Base-by-base conservation (phyloP, 176 grass and related monocot species). In the Phyllostachys edulis region DNA sequence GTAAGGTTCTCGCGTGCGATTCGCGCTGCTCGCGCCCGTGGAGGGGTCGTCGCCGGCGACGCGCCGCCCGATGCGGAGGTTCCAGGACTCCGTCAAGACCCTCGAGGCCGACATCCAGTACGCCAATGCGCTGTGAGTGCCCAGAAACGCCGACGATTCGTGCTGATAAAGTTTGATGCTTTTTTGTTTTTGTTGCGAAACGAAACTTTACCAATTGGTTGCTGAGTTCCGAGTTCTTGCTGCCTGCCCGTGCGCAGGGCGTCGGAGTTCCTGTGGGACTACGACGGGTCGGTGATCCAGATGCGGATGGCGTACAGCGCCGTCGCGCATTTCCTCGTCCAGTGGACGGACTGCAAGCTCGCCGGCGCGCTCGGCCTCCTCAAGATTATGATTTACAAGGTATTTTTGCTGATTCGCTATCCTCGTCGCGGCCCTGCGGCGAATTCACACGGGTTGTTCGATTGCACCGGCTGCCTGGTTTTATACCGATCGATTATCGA, bases 241-340 rank as follows among this genome's bases (percentile, higher is more conserved):
- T 14, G 13, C 0, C 21, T 13, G 6, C 12, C 46, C 44, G 46
- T n/a, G 32, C 26, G 63, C 80, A 92, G 90, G 80, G 87, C 90
- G 51, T 86, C 84, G 34, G 69, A 86, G 49, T 87, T 89, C 56
- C 47, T 87, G 71, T 63, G 84, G 12, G 90, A 89, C 67, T 87
- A 92, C 65, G 90, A 89, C 41, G 90, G 84, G 9, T 85, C 90
- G 4, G 65, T 89, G 29, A 82, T 92, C 36, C 90, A 92, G 90
- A 92, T 92, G 90, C 84, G 87, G 75, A 69, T 92, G 84, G 87
- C 90, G 18, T 92, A 89, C 69, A 92, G 87, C 76, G 87, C 84
- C 45, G 56, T 92, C 32, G 87, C 90, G 71, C 87, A 89, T 75
- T 87, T 89, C 56, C 84, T 92, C 55, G 36, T 92, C 37, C 87